Base-by-base conservation (phyloP, 352 stramenopile genomes). In the Pythium graminicola region DNA sequence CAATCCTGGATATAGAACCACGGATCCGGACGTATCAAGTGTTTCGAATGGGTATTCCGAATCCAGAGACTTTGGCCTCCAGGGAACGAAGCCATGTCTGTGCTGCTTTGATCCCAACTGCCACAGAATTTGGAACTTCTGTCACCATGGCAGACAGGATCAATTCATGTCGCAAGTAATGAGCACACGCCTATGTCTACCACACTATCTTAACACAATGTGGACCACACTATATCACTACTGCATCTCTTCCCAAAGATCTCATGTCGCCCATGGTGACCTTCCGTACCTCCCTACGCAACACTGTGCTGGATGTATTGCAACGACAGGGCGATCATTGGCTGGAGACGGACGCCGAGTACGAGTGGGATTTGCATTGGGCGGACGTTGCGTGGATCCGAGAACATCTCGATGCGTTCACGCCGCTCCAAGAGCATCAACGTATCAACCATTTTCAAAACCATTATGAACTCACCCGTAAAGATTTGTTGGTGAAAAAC, bases 361-460 rank as follows among this genome's bases (percentile, higher is more conserved):
- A 73, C 45, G 74, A 91, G 29, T 93, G 82, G 84, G 82, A 94
- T 56, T 33, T 95, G 9, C 77, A 93, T 47, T 96, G 82, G 86
- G 72, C 82, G 1, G 84, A 95, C 50, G 65, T 89, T 4, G 74
- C 76, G 13, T 96, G 85, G 86, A 59, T 96, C 14, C 79, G 83
- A 10, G 80, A 93, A 54, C 68, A 85, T 56, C 62, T 86, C 48
- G 73, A 87, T 50, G 68, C 68, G 43, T 81, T 77, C 47, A 83
- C 67, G 35, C 73, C 76, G 32, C 57, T 84, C 54, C 67, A 83
- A 46, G 76, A 85, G 48, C 70, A 85, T 35, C 75, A 97, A 71
- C 65, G 81, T 10, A 69, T 97, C 23, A 97, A 96, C 70, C 89
- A 97, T 56, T 97, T 96, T 64, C 82, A 89, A 44, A 97, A 97